Base-by-base conservation (phyloP, 192 early-diverging fungal species). In the Spinellus fusiger region DNA sequence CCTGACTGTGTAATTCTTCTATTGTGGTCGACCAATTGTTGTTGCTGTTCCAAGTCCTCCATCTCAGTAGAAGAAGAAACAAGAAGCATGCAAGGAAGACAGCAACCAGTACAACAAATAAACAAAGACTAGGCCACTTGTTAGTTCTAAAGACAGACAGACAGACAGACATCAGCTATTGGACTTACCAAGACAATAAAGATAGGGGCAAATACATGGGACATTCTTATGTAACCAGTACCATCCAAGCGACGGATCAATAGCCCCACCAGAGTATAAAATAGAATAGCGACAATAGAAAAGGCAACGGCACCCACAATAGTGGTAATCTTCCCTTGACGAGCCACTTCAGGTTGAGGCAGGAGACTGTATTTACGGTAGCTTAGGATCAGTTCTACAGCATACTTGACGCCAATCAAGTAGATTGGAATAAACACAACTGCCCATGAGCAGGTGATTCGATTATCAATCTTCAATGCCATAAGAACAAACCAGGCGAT, bases 391-490 rank as follows among this genome's bases (percentile, higher is more conserved):
- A 91, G 64, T 40, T 77, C 66, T 9, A 83, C 31, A 16, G 73
- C 63, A 59, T 82, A 86, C 66, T 83, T 78, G 49, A 86, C 26
- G 7, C 77, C 78, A 27, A 86, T 70, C 13, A 89, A 50, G 53
- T 89, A 91, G 25, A 82, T 62, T 6, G 89, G 89, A 18, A 80
- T 79, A 68, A 91, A 89, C 15, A 91, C 77, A 22, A 84, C 31
- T 2, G 52, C 80, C 89, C 89, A 91, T 38, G 74, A 78, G 63
- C 78, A 80, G 20, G 64, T 66, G 34, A 82, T 80, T 12, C 55
- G 54, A 29, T 69, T 53, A 62, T 86, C 80, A 56, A 91, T 81
- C 37, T 76, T 79, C 31, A 84, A 62, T 25, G 85, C 70, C 12
- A 98, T 73, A 20, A 98, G 66, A 27, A 91, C 71, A 10, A 77